phyloP scores from a whole-genome alignment of 1,139 yeast genomes.

The Protomyces arabidopsidicola region DNA sequence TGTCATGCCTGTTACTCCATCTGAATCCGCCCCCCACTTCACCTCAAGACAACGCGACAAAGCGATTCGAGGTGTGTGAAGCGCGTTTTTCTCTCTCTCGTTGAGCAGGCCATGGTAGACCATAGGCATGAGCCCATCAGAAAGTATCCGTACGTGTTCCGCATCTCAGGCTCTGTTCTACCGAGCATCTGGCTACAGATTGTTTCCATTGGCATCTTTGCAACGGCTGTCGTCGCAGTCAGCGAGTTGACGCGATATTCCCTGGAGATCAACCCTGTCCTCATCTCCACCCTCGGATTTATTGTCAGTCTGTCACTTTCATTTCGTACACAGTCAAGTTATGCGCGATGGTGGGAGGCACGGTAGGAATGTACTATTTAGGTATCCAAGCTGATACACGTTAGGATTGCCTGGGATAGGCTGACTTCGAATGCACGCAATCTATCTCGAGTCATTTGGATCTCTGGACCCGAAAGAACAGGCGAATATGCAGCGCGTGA shows the following conservation, averaged over 20 bases:
- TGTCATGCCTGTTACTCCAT: too few species aligned
- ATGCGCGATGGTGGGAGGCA: slow-evolving; percentile 33
- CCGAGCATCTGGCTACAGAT: slow-evolving; percentile 30
- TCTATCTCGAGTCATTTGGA: slow-evolving; percentile 31
- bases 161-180: slow-evolving; percentile 32
- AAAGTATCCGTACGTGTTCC: slow-evolving; percentile 30
- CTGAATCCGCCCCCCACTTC: too few species aligned
- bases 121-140: neutral
- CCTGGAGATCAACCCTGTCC: slow-evolving; percentile 30
- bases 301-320: slow-evolving; percentile 32
- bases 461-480: slow-evolving; percentile 15
- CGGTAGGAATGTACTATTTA: slow-evolving; percentile 25
- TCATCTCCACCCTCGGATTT: slow-evolving; percentile 32
- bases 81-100: too few species aligned
- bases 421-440: slow-evolving; percentile 24
- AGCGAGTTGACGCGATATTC: slow-evolving; percentile 23
- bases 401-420: slow-evolving; percentile 12
- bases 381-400: neutral
- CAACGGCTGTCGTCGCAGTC: slow-evolving; percentile 27
- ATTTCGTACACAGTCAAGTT: slow-evolving; percentile 32
- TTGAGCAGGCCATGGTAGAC: too few species aligned
- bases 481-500: slow-evolving; percentile 16
- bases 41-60: too few species aligned
- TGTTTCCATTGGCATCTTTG: slow-evolving; percentile 28
- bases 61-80: too few species aligned